phyloP scores from a whole-genome alignment of 495 filamentous ascomycete genomes.

The Oidiodendron maius region DNA sequence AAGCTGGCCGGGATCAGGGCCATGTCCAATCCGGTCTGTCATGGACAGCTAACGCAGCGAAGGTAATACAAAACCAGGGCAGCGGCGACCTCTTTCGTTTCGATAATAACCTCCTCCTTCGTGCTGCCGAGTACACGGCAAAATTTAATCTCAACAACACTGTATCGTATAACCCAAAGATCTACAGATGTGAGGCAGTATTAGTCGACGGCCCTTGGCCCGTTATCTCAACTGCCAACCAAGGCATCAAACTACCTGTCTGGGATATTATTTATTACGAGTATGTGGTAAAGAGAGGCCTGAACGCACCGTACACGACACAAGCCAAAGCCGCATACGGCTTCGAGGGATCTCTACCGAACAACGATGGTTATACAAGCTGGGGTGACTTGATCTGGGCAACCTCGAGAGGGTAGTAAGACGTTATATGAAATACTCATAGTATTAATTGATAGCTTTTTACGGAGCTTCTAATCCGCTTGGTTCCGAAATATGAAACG shows the following conservation, averaged over 20 bases:
- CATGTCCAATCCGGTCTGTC: conserved; percentile 14
- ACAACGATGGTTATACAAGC: too few relatives aligned
- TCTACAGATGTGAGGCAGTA: conserved; percentile 31
- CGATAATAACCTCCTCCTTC: conserved; percentile 26
- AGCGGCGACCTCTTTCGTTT: conserved; percentile 27
- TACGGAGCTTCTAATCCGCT: too few relatives aligned
- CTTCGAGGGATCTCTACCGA: too few relatives aligned
- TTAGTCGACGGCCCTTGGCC: conserved; percentile 32
- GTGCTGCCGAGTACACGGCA: conserved; percentile 29
- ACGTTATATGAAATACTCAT: too few relatives aligned
- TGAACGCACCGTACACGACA: conserved; percentile 15
- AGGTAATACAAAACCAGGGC: conserved; percentile 28
- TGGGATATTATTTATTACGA: conserved; percentile 21
- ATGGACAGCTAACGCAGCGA: conserved; percentile 25
- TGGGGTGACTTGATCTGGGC: too few relatives aligned
- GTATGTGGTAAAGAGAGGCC: conserved; percentile 20
- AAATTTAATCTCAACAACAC: conserved; percentile 29
- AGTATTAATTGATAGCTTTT: too few relatives aligned
- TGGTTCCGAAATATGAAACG: too few relatives aligned
- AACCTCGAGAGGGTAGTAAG: too few relatives aligned
- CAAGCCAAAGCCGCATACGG: too few relatives aligned
- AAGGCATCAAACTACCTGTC: conserved; percentile 19
- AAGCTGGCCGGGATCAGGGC: conserved; percentile 25
- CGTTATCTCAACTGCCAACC: conserved; percentile 21
- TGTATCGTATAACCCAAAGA: conserved; percentile 28